Evolutionary conservation across 805 yeast genomes (phyloP).

Genomic region (Metschnikowia koreensis): DNA sequence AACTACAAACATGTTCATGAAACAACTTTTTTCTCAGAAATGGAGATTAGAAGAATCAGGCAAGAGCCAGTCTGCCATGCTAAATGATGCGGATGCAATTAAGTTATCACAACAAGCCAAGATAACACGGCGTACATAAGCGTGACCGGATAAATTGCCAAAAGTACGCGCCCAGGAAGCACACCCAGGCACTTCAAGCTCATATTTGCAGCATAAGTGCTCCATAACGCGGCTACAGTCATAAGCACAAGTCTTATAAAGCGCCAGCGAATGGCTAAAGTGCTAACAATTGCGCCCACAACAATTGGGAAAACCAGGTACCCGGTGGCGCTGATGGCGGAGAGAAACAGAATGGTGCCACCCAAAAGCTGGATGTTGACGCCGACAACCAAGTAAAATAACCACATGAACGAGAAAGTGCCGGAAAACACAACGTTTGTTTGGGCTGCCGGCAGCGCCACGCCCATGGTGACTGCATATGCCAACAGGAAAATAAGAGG

Average conservation of each 20-base stretch:
- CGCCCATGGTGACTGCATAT: constrained; percentile 53
- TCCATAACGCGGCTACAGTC: constrained; percentile 54
- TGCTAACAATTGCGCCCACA: constrained; percentile 48
- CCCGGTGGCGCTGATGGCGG: constrained; percentile 68
- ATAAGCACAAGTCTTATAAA: constrained; percentile 49
- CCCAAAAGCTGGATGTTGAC: constrained; percentile 63
- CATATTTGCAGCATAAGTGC: constrained; percentile 59
- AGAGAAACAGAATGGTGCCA: constrained; percentile 61
- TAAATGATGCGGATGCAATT: constrained; percentile 3
- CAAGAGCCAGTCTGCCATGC: too few relatives aligned
- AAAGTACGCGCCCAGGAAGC: constrained; percentile 54
- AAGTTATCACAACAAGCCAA: constrained; percentile 65
- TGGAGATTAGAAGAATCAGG: too few relatives aligned
- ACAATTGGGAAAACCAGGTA: constrained; percentile 68
- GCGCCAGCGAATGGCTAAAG: constrained; percentile 45
- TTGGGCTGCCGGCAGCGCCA: constrained; percentile 42
- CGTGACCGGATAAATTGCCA: constrained; percentile 67
- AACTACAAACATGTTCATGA: too few relatives aligned
- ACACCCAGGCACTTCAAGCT: constrained; percentile 67
- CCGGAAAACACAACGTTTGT: constrained; percentile 60
- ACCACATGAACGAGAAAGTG: constrained; percentile 62
- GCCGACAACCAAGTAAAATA: constrained; percentile 58
- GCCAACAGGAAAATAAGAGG: constrained; percentile 61
- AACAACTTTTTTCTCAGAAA: too few relatives aligned
- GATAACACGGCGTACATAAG: constrained; percentile 60